Percentiles rank a stretch among this genome's conserved stretches.
These are phyloP conservation scores for Talaromyces albobiverticillius DNA, from an alignment of 2,329 filamentous ascomycete species.

Conservation along the genomic window DNA sequence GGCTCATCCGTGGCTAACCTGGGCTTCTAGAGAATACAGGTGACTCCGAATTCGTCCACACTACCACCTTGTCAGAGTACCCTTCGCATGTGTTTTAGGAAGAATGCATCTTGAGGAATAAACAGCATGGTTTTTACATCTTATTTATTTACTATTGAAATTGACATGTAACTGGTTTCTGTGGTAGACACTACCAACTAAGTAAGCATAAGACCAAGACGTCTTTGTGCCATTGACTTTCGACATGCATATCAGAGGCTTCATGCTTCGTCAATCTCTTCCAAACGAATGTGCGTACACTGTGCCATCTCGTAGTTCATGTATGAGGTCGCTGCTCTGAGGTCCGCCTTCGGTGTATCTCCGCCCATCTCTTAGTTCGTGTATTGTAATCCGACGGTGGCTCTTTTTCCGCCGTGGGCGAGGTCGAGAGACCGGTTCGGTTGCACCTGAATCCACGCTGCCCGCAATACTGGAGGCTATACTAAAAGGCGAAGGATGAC, in stretches of 20 bases:
- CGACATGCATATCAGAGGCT: neutral
- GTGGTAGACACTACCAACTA: too few species aligned
- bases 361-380: conserved; percentile 41
- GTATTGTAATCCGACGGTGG: conserved; percentile 37
- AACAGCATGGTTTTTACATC: neutral
- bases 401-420: conserved; percentile 28
- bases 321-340: conserved; percentile 35
- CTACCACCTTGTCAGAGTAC: neutral
- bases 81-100: neutral
- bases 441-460: conserved; percentile 26
- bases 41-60: neutral
- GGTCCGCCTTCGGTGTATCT: conserved; percentile 41
- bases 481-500: conserved; percentile 22
- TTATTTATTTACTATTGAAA: neutral
- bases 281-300: conserved; percentile 38
- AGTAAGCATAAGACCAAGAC: neutral
- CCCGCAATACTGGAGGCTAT: conserved; percentile 30
- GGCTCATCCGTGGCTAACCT: conserved; percentile 1
- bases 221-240: neutral
- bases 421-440: conserved; percentile 19
- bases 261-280: neutral
- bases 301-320: conserved; percentile 42
- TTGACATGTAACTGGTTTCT: too few species aligned
- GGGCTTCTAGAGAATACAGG: neutral
- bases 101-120: neutral